Evolutionary conservation across 305 asterid genomes (phyloP).

Genomic region (Solanum hybrid): DNA sequence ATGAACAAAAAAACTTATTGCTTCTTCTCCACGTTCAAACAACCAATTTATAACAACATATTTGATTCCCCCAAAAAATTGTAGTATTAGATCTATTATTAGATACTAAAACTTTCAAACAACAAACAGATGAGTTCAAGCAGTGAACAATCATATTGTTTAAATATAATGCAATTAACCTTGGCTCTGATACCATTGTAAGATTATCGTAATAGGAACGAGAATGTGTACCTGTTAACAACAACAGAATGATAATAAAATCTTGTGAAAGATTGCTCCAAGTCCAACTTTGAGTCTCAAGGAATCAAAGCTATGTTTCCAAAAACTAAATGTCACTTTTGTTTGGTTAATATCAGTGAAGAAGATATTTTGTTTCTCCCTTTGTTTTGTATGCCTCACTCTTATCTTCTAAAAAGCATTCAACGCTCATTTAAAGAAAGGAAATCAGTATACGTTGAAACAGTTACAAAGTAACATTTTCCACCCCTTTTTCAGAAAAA

Average conservation of each 20-base stretch:
- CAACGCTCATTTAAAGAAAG: neutral
- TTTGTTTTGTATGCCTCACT: neutral
- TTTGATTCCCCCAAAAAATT: no score
- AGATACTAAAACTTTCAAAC: no score
- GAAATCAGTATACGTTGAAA: neutral
- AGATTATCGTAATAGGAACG: neutral
- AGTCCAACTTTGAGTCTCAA: neutral
- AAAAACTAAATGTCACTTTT: neutral
- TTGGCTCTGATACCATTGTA: neutral
- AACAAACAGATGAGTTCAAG: no score
- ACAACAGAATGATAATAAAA: neutral
- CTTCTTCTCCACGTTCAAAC: no score
- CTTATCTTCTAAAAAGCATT: neutral
- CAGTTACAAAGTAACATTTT: no score
- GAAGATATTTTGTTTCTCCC: neutral
- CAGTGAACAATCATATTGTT: no score
- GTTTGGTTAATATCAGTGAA: neutral
- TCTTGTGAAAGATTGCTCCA: neutral
- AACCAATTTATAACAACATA: no score
- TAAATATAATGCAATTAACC: no score
- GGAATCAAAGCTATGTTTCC: neutral
- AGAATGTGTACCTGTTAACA: neutral
- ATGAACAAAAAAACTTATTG: no score
- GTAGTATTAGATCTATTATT: no score
- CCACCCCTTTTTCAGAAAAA: no score